Evolutionary conservation across 2,329 filamentous ascomycete species (phyloP).

Genomic region (Phyllosticta ampelicida): DNA sequence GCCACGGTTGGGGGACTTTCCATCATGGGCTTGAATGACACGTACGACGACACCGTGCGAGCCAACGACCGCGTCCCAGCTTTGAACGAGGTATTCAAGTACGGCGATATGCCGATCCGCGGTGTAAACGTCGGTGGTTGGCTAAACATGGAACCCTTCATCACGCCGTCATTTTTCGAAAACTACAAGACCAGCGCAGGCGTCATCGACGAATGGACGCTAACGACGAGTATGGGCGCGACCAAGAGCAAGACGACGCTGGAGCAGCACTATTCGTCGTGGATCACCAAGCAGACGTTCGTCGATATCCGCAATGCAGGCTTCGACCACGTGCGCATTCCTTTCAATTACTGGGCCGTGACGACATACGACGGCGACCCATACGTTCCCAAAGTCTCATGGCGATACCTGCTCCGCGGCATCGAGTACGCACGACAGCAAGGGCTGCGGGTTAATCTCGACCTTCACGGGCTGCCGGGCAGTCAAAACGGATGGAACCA

Average conservation of each 20-base stretch:
- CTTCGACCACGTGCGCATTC: conserved; percentile 93
- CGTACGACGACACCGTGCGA: conserved; percentile 72
- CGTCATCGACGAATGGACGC: conserved; percentile 81
- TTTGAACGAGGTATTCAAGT: conserved; percentile 67
- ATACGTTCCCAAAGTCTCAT: conserved; percentile 76
- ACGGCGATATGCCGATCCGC: conserved; percentile 66
- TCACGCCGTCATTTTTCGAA: conserved; percentile 82
- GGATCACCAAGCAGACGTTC: conserved; percentile 77
- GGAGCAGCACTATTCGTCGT: conserved; percentile 87
- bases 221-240: conserved; percentile 59
- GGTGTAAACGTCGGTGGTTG: conserved; percentile 92
- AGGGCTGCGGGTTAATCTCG: conserved; percentile 83
- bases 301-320: conserved; percentile 75
- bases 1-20: conserved; percentile 76
- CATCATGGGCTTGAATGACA: conserved; percentile 75
- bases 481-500: conserved; percentile 99
- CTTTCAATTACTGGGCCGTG: conserved; percentile 91
- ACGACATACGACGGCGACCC: conserved; percentile 75
- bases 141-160: conserved; percentile 89
- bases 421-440: conserved; percentile 94
- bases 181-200: conserved; percentile 49
- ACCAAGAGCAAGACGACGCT: conserved; percentile 53
- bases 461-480: conserved; percentile 82
- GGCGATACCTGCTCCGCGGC: conserved; percentile 83
- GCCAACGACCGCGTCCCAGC: conserved; percentile 74